phyloP scores from a whole-genome alignment of 306 rosid genomes.

The Quercus berberidifolia region DNA sequence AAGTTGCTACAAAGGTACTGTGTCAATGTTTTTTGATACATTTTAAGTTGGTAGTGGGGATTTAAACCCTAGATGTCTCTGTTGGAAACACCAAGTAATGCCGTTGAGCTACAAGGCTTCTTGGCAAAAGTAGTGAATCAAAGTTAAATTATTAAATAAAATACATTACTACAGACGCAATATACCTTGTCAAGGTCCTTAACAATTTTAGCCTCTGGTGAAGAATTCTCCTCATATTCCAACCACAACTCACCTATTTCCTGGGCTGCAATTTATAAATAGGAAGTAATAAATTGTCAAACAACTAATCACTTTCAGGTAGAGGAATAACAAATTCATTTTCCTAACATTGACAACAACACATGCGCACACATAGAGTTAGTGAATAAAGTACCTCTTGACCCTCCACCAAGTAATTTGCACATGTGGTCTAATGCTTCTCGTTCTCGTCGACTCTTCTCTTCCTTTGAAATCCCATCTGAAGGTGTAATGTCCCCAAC shows the following conservation, averaged over 20 bases:
- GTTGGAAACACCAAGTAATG: too few relatives aligned
- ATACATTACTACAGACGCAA: not conserved
- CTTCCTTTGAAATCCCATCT: constrained; percentile 78
- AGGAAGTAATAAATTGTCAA: constrained; percentile 14
- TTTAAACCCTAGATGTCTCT: too few relatives aligned
- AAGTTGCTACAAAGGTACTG: constrained; percentile 3
- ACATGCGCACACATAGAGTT: not conserved
- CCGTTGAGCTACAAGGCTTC: too few relatives aligned
- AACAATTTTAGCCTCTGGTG: constrained; percentile 86
- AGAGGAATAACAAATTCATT: not conserved
- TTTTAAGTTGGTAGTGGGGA: too few relatives aligned
- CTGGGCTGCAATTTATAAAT: constrained; percentile 45
- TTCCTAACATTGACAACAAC: not conserved
- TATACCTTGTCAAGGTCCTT: constrained; percentile 88
- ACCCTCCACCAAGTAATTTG: constrained; percentile 87
- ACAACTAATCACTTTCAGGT: constrained; percentile 10
- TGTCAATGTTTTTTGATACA: too few relatives aligned
- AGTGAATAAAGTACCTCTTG: constrained; percentile 48
- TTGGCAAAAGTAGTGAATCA: not conserved
- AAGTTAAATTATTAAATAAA: constrained; percentile 12
- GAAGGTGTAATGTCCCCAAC: constrained; percentile 88
- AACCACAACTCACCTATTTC: constrained; percentile 79
- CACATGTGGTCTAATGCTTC: constrained; percentile 89
- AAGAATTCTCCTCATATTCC: constrained; percentile 77
- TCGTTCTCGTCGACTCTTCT: constrained; percentile 65